Evolutionary conservation across 345 rosid genomes (phyloP).

Genomic region (Populus simonii): DNA sequence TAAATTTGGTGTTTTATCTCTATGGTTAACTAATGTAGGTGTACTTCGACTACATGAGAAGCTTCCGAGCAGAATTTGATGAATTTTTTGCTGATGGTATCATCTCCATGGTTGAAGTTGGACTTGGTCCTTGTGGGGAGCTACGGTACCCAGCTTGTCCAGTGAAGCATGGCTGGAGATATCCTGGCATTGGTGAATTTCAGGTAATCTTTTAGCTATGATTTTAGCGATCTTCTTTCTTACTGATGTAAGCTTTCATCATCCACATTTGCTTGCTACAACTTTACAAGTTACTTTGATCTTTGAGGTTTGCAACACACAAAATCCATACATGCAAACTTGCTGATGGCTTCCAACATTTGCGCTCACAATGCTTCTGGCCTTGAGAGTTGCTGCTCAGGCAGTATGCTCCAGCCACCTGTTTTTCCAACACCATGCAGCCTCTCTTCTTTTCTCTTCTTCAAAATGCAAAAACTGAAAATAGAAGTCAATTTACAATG

Average conservation of each 20-base stretch:
- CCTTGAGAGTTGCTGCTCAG: neutral
- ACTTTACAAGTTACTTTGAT: neutral
- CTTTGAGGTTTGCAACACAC: neutral
- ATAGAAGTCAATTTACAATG: neutral
- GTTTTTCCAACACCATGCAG: neutral
- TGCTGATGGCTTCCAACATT: neutral
- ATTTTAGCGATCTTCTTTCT: conserved; percentile 6
- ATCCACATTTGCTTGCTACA: neutral
- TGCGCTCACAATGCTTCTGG: conserved; percentile 1
- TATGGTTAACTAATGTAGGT: conserved; percentile 49
- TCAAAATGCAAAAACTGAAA: neutral
- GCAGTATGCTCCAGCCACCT: neutral
- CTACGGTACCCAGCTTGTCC: conserved; percentile 91
- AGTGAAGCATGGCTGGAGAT: conserved; percentile 97
- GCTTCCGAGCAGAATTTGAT: conserved; percentile 82
- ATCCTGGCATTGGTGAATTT: conserved; percentile 97
- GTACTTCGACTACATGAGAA: conserved; percentile 96
- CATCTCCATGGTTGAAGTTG: conserved; percentile 80
- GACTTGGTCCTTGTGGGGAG: conserved; percentile 98
- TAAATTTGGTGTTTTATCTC: conserved; percentile 4
- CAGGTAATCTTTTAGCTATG: conserved; percentile 50
- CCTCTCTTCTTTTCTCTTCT: neutral
- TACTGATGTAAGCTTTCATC: conserved; percentile 1
- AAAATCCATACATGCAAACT: neutral
- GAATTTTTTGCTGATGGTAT: conserved; percentile 65